Evolutionary conservation across 192 early-diverging fungal genomes (phyloP).

Genomic region (Rhizoclosmatium globosum): DNA sequence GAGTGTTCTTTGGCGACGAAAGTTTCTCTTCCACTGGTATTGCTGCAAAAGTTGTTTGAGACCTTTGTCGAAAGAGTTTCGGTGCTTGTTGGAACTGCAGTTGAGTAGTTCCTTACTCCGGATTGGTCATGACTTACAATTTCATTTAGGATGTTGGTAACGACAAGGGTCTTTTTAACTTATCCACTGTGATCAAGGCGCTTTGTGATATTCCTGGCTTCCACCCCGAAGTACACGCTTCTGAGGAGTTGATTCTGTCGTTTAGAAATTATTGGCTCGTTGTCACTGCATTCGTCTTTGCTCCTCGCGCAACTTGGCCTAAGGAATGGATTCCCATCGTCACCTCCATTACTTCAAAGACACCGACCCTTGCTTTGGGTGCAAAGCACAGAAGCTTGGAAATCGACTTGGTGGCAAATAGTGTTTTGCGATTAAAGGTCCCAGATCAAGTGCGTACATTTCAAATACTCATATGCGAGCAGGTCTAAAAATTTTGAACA

Average conservation of each 20-base stretch:
- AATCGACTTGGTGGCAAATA: slow-evolving; percentile 88
- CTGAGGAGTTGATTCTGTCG: slow-evolving; percentile 65
- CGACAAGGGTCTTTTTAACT: slow-evolving; percentile 43
- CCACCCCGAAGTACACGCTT: slow-evolving; percentile 1
- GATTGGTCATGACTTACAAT: neutral
- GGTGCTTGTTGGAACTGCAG: neutral
- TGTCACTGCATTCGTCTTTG: slow-evolving; percentile 79
- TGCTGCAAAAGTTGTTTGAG: slow-evolving; percentile 44
- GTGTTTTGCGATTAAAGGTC: slow-evolving; percentile 73
- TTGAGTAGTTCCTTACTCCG: neutral
- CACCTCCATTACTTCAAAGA: slow-evolving; percentile 78
- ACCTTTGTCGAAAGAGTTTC: slow-evolving; percentile 50
- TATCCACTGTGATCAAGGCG: slow-evolving; percentile 46
- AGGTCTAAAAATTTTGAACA: neutral
- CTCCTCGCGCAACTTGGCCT: slow-evolving; percentile 76
- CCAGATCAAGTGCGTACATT: slow-evolving; percentile 52
- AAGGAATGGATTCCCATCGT: slow-evolving; percentile 77
- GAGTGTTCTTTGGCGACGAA: slow-evolving; percentile 20
- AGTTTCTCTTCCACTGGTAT: slow-evolving; percentile 22
- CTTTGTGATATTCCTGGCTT: slow-evolving; percentile 47
- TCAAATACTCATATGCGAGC: neutral
- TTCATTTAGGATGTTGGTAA: slow-evolving; percentile 8
- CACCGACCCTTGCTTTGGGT: slow-evolving; percentile 82
- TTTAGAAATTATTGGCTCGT: slow-evolving; percentile 96
- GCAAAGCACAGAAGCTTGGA: slow-evolving; percentile 80